Evolutionary conservation across 2,329 filamentous ascomycete species (phyloP).

Genomic region (Xylariaceae sp.): DNA sequence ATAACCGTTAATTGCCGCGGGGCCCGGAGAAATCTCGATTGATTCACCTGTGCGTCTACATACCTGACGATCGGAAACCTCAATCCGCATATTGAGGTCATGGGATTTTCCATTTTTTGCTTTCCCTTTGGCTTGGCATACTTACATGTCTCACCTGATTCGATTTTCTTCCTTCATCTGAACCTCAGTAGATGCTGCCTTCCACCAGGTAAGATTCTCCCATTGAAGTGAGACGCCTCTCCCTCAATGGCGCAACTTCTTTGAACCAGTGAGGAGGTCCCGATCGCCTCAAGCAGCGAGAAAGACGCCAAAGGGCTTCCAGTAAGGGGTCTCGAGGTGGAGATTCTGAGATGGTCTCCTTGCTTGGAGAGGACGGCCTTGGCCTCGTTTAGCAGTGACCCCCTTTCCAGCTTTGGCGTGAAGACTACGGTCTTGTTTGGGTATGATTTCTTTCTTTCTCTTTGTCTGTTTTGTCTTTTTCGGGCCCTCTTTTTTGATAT

Average conservation of each 20-base stretch:
- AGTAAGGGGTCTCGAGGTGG: slow-evolving; percentile 66
- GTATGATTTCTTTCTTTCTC: background rate
- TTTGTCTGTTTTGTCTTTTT: background rate
- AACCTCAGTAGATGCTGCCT: too few species aligned
- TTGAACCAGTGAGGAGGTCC: slow-evolving; percentile 66
- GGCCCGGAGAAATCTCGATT: too few species aligned
- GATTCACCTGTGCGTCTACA: too few species aligned
- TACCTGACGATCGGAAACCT: too few species aligned
- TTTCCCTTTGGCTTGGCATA: too few species aligned
- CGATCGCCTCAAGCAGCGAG: slow-evolving; percentile 64
- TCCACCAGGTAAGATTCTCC: background rate
- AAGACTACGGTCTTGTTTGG: slow-evolving; percentile 47
- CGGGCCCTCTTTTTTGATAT: too few species aligned
- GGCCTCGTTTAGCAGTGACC: slow-evolving; percentile 66
- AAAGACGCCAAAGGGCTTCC: slow-evolving; percentile 72
- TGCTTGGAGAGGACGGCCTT: slow-evolving; percentile 64
- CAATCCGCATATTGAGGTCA: too few species aligned
- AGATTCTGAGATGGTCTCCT: slow-evolving; percentile 64
- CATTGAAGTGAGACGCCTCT: slow-evolving; percentile 24
- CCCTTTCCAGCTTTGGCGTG: slow-evolving; percentile 64
- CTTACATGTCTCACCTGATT: too few species aligned
- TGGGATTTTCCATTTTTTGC: too few species aligned
- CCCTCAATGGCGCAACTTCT: slow-evolving; percentile 51
- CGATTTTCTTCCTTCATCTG: too few species aligned
- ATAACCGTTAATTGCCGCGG: too few species aligned